Evolutionary conservation across 306 rosid species (phyloP).

Genomic region (Rubus parviflorus): DNA sequence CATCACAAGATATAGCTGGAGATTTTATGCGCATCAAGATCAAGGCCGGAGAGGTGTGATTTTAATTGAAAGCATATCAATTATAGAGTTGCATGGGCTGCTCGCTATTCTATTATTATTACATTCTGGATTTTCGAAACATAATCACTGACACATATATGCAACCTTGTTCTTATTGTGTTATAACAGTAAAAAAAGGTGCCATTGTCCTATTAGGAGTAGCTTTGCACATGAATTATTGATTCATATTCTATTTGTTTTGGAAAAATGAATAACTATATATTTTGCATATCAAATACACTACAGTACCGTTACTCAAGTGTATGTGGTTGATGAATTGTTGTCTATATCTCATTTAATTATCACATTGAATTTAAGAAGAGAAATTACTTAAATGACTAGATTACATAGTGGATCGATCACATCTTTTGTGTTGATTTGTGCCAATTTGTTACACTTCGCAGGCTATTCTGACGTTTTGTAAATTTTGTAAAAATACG

Average conservation of each 20-base stretch:
- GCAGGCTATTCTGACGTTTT: too few species aligned
- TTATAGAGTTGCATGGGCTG: constrained; percentile 15
- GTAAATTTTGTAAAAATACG: too few species aligned
- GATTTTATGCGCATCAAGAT: constrained; percentile 40
- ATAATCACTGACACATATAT: constrained; percentile 10
- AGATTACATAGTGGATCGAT: not conserved
- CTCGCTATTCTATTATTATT: not conserved
- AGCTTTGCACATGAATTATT: not conserved
- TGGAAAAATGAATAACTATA: not conserved
- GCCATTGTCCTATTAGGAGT: constrained; percentile 1
- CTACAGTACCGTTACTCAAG: too few species aligned
- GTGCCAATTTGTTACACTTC: too few species aligned
- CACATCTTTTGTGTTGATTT: not conserved
- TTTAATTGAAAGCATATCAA: not conserved
- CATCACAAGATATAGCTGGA: constrained; percentile 21
- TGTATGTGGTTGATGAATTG: not conserved
- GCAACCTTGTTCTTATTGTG: constrained; percentile 1
- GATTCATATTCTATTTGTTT: not conserved
- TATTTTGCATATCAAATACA: not conserved
- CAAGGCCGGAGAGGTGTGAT: not conserved
- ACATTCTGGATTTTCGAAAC: not conserved
- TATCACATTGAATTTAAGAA: not conserved
- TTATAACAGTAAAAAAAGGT: not conserved
- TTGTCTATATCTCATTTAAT: not conserved
- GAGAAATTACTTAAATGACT: not conserved